Conservation (phyloP, 2,329 filamentous ascomycete species). For the Thielaviopsis euricoi region DNA sequence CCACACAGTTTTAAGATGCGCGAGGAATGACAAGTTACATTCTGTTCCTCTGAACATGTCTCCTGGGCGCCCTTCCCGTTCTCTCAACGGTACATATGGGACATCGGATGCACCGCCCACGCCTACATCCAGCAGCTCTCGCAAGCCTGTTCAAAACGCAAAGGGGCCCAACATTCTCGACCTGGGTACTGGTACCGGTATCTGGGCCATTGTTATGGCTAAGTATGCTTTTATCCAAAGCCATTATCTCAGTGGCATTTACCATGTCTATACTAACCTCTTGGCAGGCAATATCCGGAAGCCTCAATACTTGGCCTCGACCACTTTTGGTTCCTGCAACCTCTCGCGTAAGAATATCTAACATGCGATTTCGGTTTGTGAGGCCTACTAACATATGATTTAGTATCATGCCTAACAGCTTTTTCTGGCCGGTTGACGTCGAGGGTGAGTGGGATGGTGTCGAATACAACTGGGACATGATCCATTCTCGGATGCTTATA, state of each 20-base stretch:
- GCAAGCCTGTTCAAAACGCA: conserved; percentile 5
- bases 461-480: conserved; percentile 53
- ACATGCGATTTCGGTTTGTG: background rate
- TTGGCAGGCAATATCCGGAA: conserved; percentile 10
- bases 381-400: background rate
- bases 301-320: conserved; percentile 24
- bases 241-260: too few species aligned
- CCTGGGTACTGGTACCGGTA: conserved; percentile 73
- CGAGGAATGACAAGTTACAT: conserved; percentile 6
- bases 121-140: background rate
- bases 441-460: conserved; percentile 50
- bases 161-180: conserved; percentile 33
- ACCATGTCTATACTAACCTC: conserved; percentile 4
- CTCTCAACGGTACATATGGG: background rate
- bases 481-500: conserved; percentile 64
- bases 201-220: conserved; percentile 80
- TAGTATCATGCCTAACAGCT: conserved; percentile 55
- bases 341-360: conserved; percentile 19
- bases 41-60: conserved; percentile 5
- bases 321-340: conserved; percentile 24
- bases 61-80: background rate
- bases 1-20: conserved; percentile 48
- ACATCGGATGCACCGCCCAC: background rate
- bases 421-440: conserved; percentile 58
- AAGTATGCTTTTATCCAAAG: conserved; percentile 50